Percentiles rank a stretch among this genome's conserved stretches.
Evolutionary conservation across 78 protist species (phyloP).

Genomic region (Cavenderia fasciculata): DNA sequence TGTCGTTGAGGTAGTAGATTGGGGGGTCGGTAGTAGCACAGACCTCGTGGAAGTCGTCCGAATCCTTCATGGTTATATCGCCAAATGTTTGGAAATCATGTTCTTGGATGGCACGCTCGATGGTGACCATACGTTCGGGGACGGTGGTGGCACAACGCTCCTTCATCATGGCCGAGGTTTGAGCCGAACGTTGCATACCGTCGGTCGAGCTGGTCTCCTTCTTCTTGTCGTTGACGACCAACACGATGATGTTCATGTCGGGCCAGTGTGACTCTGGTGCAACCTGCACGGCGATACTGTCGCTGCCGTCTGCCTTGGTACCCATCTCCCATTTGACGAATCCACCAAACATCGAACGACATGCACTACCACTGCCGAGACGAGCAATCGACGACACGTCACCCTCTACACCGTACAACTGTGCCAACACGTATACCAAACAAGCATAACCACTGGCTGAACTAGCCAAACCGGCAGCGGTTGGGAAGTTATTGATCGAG

Average conservation of each 20-base stretch:
- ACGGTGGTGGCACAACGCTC: constrained; percentile 80
- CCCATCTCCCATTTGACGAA: constrained; percentile 98
- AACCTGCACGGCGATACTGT: constrained; percentile 41
- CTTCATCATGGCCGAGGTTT: constrained; percentile 84
- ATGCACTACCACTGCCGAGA: constrained; percentile 98
- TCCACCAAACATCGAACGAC: constrained; percentile 97
- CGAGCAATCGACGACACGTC: constrained; percentile 89
- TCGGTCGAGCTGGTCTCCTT: constrained; percentile 92
- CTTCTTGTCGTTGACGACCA: constrained; percentile 92
- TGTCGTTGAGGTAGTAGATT: constrained; percentile 94
- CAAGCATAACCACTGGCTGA: constrained; percentile 97
- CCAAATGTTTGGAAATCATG: constrained; percentile 92
- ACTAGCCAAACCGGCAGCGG: constrained; percentile 99
- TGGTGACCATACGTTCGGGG: constrained; percentile 82
- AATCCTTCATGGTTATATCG: constrained; percentile 90
- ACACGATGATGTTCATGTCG: constrained; percentile 89
- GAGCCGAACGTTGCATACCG: constrained; percentile 96
- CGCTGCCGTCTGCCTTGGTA: constrained; percentile 78
- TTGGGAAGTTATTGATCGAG: constrained; percentile 97
- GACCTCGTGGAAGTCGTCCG: constrained; percentile 64
- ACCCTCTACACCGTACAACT: constrained; percentile 54
- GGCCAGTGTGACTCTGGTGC: constrained; percentile 94
- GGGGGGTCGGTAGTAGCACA: constrained; percentile 97
- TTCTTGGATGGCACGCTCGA: constrained; percentile 83
- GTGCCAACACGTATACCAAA: constrained; percentile 86